Evolutionary conservation across 2,329 filamentous ascomycete species (phyloP).

Genomic region (Cordyceps pruinosa): DNA sequence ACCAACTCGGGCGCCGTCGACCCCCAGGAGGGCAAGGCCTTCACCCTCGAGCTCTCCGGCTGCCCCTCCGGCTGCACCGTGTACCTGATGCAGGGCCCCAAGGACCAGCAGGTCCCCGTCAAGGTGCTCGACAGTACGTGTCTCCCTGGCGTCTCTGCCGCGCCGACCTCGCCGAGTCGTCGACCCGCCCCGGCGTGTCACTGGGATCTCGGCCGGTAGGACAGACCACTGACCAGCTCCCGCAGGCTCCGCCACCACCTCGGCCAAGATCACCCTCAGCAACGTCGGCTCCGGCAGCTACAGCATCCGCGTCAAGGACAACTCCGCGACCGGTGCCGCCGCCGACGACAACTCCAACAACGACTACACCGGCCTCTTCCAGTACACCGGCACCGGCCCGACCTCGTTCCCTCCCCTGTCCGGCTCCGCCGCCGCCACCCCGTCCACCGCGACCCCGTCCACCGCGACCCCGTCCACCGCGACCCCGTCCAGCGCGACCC

Average conservation of each 20-base stretch:
- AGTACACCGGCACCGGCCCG: conserved; percentile 10
- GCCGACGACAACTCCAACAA: neutral
- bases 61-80: conserved; percentile 2
- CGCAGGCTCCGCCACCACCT: neutral
- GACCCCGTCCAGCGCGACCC: too few relatives aligned
- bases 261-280: neutral
- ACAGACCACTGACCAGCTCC: too few relatives aligned
- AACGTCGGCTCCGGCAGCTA: conserved; percentile 7
- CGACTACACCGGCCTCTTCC: conserved; percentile 3
- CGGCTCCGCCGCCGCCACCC: conserved; percentile 1
- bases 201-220: too few relatives aligned
- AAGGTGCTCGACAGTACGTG: conserved; percentile 1
- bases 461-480: too few relatives aligned
- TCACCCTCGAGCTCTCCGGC: conserved; percentile 5
- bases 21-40: conserved; percentile 6
- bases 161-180: neutral
- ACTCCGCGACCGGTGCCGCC: neutral
- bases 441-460: too few relatives aligned
- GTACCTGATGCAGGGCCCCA: conserved; percentile 8
- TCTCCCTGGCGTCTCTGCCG: neutral
- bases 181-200: too few relatives aligned
- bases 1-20: neutral
- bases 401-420: conserved; percentile 11
- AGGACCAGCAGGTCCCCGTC: neutral
- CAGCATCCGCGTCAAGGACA: conserved; percentile 8